Conservation (phyloP, 225 moss, liverwort and hornwort species). For the Neckera pumila region DNA sequence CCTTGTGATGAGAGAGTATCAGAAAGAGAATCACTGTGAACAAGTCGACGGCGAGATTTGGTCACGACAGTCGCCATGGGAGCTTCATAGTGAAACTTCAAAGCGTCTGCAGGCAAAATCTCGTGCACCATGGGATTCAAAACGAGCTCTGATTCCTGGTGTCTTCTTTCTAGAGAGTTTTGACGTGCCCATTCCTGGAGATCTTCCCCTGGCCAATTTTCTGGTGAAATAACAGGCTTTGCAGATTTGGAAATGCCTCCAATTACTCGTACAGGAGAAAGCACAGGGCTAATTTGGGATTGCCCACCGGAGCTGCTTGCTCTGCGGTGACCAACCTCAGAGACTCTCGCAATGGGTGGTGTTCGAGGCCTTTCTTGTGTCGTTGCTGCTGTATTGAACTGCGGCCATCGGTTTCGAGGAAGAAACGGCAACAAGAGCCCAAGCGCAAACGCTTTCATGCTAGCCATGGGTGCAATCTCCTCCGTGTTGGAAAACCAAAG, state of each 20-base stretch:
- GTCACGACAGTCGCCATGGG: not conserved
- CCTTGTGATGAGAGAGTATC: not conserved
- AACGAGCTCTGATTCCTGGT: not conserved
- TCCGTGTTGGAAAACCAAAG: constrained; percentile 54
- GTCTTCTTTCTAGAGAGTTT: constrained; percentile 14
- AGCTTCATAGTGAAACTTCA: not conserved
- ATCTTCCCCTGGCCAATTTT: constrained; percentile 29
- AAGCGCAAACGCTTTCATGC: constrained; percentile 32
- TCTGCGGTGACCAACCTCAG: not conserved
- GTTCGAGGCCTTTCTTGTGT: not conserved
- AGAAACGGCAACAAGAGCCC: constrained; percentile 65
- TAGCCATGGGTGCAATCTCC: constrained; percentile 47
- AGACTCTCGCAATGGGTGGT: not conserved
- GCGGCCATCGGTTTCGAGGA: constrained; percentile 62
- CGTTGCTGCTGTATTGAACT: not conserved
- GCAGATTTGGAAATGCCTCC: not conserved
- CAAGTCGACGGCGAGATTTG: not conserved
- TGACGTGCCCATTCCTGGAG: constrained; percentile 36
- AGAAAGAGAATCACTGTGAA: not conserved
- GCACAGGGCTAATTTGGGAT: not conserved
- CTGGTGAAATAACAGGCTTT: not conserved
- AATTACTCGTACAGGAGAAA: not conserved
- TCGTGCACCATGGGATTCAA: constrained; percentile 1
- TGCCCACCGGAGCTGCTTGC: constrained; percentile 25
- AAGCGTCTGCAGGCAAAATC: not conserved